These are phyloP conservation scores for Pseudoscleropodium purum DNA, from an alignment of 225 moss, liverwort and hornwort genomes.

Conservation along the genomic window DNA sequence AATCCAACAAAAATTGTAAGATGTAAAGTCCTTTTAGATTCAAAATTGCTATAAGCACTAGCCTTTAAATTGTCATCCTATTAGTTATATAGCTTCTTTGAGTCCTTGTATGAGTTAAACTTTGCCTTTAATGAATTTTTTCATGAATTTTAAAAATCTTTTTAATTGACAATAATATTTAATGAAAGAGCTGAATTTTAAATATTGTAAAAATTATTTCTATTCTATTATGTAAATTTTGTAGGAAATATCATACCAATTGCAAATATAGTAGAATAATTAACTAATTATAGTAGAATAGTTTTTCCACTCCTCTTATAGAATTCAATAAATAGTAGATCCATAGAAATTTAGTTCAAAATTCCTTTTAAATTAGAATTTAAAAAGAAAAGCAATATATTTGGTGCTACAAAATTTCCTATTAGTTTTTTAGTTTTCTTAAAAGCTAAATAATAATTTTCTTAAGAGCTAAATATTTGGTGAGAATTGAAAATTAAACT, in stretches of 20 bases:
- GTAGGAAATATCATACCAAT: not conserved
- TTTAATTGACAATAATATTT: not conserved
- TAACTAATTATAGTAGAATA: not conserved
- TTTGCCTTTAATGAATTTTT: too few species aligned
- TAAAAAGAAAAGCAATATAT: too few species aligned
- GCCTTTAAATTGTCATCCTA: not conserved
- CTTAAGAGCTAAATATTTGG: not conserved
- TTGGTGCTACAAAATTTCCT: not conserved
- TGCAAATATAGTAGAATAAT: not conserved
- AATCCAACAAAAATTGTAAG: not conserved
- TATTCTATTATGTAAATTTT: not conserved
- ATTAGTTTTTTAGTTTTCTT: not conserved
- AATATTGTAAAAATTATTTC: not conserved
- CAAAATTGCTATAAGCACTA: accelerated
- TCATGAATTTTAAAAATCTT: too few species aligned
- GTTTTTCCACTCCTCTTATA: accelerated
- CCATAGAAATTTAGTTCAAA: not conserved
- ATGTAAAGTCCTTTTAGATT: accelerated
- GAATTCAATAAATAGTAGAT: not conserved
- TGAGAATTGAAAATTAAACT: too few species aligned
- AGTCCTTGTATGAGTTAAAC: not conserved
- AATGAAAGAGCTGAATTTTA: too few species aligned
- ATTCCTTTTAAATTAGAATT: not conserved
- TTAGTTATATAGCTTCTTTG: not conserved
- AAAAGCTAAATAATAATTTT: not conserved